A percentile compares a stretch with the other conserved stretches of the same genome.
Conservation (phyloP, 2,329 filamentous ascomycete genomes). For the Colletotrichum sansevieriae region DNA sequence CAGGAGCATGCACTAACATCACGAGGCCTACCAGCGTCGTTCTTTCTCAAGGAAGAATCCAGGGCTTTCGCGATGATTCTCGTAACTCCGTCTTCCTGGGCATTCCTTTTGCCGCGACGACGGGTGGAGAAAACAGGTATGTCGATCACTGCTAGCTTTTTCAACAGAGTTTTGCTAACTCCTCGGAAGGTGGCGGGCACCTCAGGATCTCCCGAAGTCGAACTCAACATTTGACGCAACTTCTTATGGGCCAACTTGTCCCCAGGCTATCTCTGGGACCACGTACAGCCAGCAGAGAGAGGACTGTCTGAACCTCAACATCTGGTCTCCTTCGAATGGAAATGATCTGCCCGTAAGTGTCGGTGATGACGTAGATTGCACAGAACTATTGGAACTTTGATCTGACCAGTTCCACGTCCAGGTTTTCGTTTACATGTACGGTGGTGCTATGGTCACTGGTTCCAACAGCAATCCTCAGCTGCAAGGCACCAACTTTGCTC, state of each 20-base stretch:
- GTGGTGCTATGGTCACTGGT: slow-evolving; percentile 58
- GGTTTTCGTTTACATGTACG: slow-evolving; percentile 60
- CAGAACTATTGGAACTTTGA: not conserved
- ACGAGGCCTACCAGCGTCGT: slow-evolving; percentile 32
- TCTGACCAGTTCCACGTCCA: slow-evolving; percentile 29
- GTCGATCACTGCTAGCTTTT: slow-evolving; percentile 6
- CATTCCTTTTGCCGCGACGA: slow-evolving; percentile 55
- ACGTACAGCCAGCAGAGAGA: slow-evolving; percentile 48
- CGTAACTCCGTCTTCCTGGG: slow-evolving; percentile 54
- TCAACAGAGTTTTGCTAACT: slow-evolving; percentile 2
- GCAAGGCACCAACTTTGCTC: slow-evolving; percentile 53
- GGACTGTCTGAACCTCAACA: slow-evolving; percentile 59
- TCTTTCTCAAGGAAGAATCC: slow-evolving; percentile 49
- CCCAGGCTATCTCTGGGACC: slow-evolving; percentile 44
- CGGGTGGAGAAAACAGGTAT: slow-evolving; percentile 55
- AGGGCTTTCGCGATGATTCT: slow-evolving; percentile 53
- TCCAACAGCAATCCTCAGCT: slow-evolving; percentile 56
- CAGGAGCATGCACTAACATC: slow-evolving; percentile 15
- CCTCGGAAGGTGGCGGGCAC: slow-evolving; percentile 44
- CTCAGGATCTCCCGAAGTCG: slow-evolving; percentile 45
- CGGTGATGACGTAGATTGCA: not conserved
- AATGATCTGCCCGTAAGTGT: slow-evolving; percentile 48
- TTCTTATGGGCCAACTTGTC: slow-evolving; percentile 47
- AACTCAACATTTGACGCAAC: slow-evolving; percentile 44
- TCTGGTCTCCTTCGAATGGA: slow-evolving; percentile 50